phyloP scores from a whole-genome alignment of 495 filamentous ascomycete species.

The Lasiosphaeria miniovina region DNA sequence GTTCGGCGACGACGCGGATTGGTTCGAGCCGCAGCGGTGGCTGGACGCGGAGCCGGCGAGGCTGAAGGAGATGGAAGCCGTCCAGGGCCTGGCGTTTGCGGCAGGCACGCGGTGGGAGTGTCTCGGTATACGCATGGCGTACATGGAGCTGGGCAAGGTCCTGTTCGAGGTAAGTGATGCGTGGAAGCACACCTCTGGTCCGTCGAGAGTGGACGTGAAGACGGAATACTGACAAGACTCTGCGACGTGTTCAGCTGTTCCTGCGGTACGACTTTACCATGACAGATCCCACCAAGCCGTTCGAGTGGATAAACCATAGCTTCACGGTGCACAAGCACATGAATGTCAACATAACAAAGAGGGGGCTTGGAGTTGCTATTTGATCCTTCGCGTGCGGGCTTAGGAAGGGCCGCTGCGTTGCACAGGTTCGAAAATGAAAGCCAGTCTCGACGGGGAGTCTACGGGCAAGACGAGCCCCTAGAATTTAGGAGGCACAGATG shows the following conservation, averaged over 20 bases:
- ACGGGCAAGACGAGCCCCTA: too few species aligned
- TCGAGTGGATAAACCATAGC: slow-evolving; percentile 9
- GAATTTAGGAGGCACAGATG: too few species aligned
- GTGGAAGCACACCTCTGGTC: not conserved
- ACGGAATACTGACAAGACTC: not conserved
- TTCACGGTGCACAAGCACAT: slow-evolving; percentile 9
- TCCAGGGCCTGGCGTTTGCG: slow-evolving; percentile 52
- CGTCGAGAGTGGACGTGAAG: not conserved
- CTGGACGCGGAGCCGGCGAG: slow-evolving; percentile 43
- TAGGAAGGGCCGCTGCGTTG: not conserved
- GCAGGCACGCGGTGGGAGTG: slow-evolving; percentile 51
- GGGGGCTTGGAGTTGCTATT: not conserved
- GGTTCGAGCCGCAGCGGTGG: slow-evolving; percentile 43
- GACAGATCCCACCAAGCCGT: slow-evolving; percentile 42
- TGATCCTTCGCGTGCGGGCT: not conserved
- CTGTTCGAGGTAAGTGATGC: slow-evolving; percentile 45
- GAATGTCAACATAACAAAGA: not conserved
- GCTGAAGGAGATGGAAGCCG: slow-evolving; percentile 46
- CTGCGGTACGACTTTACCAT: slow-evolving; percentile 45
- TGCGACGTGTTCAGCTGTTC: slow-evolving; percentile 9
- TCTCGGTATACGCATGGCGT: slow-evolving; percentile 53
- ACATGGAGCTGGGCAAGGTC: slow-evolving; percentile 53
- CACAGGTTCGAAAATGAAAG: too few species aligned
- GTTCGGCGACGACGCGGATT: slow-evolving; percentile 48
- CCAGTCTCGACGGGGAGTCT: too few species aligned